Base-by-base conservation (phyloP, 2,329 filamentous ascomycete genomes). In the Nannizzia gypsea region DNA sequence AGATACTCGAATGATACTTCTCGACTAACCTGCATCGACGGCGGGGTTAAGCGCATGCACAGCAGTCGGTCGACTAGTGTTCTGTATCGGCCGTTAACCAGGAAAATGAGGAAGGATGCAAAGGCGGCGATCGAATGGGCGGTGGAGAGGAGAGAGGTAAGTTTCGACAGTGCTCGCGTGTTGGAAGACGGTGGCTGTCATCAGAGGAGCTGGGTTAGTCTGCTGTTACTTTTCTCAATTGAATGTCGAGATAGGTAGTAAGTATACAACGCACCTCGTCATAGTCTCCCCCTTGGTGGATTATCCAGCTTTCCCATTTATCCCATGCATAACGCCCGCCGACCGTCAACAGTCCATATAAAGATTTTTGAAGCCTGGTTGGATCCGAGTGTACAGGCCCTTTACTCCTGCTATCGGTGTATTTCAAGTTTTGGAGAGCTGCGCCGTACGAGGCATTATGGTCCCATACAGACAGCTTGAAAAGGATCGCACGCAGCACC, bases 1-100 rank as follows among this genome's bases (percentile, higher is more conserved):
- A 97, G 83, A 69, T 96, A 97, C 74, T 99, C 93, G 70, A 99
- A 97, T 0, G 89, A 95, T 26, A 99, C 91, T 73, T 97, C 90
- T 34, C 92, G 83, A 70, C 84, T 89, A 64, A 95, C 87, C 70
- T 95, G 89, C 68, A 83, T 90, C 2, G 87, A 91, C 3, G 88
- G 87, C 6, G 93, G 88, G 2, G 90, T 87, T 50, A 99, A 82
- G 59, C 92, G 86, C 73, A 99, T 86, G 61, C 88, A 82, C 59
- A 99, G 77, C 9, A 93, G 71, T 59, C 93, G 84, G 72, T 99
- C 93, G 58, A 95, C 82, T 13, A 99, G 77, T 0, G 93, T 99
- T 61, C 93, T 83, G 72, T 97, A 97, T 66, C 88, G 83, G 15
- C 93, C 93, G 66, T 95, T 93, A 60, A 92, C 81, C 20, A 99